Conservation (phyloP, 192 early-diverging fungal species). For the Entophlyctis luteolus region DNA sequence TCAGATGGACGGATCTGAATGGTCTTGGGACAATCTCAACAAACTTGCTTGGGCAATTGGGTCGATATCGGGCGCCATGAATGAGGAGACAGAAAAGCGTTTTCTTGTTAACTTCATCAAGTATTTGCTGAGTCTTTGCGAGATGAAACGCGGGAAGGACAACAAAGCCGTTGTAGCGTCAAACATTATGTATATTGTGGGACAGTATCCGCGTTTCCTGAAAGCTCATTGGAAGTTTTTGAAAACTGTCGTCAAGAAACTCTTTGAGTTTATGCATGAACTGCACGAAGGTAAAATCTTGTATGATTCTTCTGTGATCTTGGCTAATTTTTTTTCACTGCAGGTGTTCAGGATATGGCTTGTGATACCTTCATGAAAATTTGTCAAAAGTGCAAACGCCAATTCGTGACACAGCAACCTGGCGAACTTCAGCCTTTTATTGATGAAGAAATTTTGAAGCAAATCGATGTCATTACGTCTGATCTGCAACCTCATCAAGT, state of each 20-base stretch:
- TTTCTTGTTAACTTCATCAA: slow-evolving; percentile 99
- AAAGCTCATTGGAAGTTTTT: slow-evolving; percentile 99
- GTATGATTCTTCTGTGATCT: not conserved
- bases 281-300: slow-evolving; percentile 72
- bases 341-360: slow-evolving; percentile 98
- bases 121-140: slow-evolving; percentile 87
- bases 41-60: slow-evolving; percentile 99
- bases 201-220: slow-evolving; percentile 98
- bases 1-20: slow-evolving; percentile 89
- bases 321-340: not conserved
- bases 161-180: slow-evolving; percentile 99
- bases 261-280: slow-evolving; percentile 99
- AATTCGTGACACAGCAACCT: slow-evolving; percentile 91
- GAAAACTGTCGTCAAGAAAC: slow-evolving; percentile 99
- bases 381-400: slow-evolving; percentile 92
- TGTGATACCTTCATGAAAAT: slow-evolving; percentile 99
- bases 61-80: slow-evolving; percentile 95
- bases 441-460: slow-evolving; percentile 84
- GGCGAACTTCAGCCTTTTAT: slow-evolving; percentile 88
- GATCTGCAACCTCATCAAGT: slow-evolving; percentile 88
- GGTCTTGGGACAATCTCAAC: slow-evolving; percentile 97
- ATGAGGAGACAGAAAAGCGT: slow-evolving; percentile 92
- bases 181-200: slow-evolving; percentile 99
- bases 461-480: slow-evolving; percentile 76
- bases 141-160: slow-evolving; percentile 97